These are phyloP conservation scores for Gleditsia sinensis DNA, from an alignment of 306 rosid genomes.

Conservation along the genomic window DNA sequence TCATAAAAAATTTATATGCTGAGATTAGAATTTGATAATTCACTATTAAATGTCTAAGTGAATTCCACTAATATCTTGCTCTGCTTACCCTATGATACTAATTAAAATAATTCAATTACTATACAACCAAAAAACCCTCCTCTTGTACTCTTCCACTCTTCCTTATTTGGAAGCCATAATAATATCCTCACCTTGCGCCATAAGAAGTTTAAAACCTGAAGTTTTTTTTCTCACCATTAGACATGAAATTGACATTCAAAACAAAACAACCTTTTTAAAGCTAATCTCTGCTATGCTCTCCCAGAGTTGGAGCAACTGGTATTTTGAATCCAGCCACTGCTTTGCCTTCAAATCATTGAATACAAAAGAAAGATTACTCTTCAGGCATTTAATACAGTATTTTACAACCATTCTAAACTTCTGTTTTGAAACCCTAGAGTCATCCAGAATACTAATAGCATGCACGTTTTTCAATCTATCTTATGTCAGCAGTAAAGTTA, in stretches of 20 bases:
- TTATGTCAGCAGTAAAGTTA: neutral
- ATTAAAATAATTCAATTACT: conserved; percentile 11
- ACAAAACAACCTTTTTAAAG: neutral
- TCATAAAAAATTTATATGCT: neutral
- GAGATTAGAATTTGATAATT: conserved; percentile 8
- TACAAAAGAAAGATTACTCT: neutral
- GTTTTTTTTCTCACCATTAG: neutral
- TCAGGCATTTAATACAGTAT: neutral
- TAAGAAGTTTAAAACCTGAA: neutral
- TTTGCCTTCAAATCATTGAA: conserved; percentile 19
- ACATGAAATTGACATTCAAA: neutral
- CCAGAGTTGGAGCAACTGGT: conserved; percentile 8
- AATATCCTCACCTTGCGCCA: neutral
- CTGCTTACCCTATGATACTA: neutral
- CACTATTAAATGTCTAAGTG: neutral
- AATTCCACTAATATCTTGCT: neutral
- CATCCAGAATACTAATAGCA: neutral
- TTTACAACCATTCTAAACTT: neutral
- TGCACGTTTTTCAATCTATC: neutral
- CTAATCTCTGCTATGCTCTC: neutral
- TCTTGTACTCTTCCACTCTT: neutral
- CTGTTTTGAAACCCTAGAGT: conserved; percentile 6
- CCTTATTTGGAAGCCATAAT: neutral
- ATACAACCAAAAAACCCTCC: conserved; percentile 21
- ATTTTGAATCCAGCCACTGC: neutral